A percentile compares a stretch with the other conserved stretches of the same genome.
phyloP scores from a whole-genome alignment of 2,329 filamentous ascomycete species.

The Aspergillus felis region DNA sequence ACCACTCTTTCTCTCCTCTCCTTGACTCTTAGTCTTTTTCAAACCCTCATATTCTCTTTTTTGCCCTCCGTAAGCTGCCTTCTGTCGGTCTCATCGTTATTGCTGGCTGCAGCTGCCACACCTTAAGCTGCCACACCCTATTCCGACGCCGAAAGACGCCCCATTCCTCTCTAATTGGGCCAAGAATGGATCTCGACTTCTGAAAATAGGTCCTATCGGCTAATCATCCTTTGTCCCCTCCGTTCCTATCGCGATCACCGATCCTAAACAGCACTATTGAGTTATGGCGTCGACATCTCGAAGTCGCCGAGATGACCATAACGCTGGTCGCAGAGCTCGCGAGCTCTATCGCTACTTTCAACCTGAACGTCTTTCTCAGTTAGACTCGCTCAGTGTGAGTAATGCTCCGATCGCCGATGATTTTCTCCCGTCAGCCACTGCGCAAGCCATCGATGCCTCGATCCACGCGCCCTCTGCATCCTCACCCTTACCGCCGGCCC shows the following conservation, averaged over 20 bases:
- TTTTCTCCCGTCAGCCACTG: not conserved
- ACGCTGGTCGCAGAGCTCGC: slow-evolving; percentile 30
- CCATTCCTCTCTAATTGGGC: not conserved
- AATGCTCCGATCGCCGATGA: not conserved
- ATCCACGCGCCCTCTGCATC: not conserved
- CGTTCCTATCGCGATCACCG: not conserved
- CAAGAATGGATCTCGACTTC: not conserved
- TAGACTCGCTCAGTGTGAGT: not conserved
- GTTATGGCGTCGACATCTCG: not conserved
- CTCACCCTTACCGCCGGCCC: slow-evolving; percentile 3
- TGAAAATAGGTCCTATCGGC: not conserved
- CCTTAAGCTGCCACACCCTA: too few relatives aligned
- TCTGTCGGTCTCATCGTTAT: too few relatives aligned
- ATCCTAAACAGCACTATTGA: not conserved
- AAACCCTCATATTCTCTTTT: not conserved
- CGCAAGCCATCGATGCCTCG: not conserved
- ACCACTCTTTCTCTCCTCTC: not conserved
- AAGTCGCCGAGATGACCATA: slow-evolving; percentile 14
- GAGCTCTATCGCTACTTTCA: slow-evolving; percentile 41
- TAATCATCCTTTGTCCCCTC: not conserved
- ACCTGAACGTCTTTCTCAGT: slow-evolving; percentile 16
- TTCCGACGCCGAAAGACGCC: too few relatives aligned
- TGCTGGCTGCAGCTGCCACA: too few relatives aligned
- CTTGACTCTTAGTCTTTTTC: not conserved
- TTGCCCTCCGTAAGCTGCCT: too few relatives aligned